Evolutionary conservation across 164 flowering plant species (phyloP).

Genomic region (Nelumbo lutea): DNA sequence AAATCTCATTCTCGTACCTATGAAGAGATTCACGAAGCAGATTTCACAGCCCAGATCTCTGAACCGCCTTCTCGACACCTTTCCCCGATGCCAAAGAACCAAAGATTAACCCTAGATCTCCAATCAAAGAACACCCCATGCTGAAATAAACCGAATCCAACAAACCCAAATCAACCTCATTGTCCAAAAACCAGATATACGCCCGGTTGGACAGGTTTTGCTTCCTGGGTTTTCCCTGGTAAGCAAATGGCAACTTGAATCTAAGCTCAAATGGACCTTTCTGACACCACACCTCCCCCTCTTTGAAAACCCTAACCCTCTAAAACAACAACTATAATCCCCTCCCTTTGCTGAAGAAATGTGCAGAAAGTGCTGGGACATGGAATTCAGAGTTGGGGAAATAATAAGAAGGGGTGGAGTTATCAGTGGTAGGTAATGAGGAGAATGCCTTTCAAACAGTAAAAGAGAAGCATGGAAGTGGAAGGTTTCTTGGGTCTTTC

Average conservation of each 20-base stretch:
- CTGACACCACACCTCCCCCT: conserved; percentile 22
- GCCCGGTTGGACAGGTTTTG: conserved; percentile 10
- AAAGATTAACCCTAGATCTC: conserved; percentile 21
- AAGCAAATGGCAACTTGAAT: conserved; percentile 30
- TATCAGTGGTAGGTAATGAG: conserved; percentile 80
- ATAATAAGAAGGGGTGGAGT: conserved; percentile 48
- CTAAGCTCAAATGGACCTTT: conserved; percentile 33
- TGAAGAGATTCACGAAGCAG: conserved; percentile 4
- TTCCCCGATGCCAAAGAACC: conserved; percentile 5
- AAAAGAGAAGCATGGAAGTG: conserved; percentile 18
- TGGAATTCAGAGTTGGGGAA: conserved; percentile 19
- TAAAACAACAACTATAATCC: conserved; percentile 16
- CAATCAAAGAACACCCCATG: conserved; percentile 15
- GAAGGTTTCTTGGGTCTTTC: conserved; percentile 19
- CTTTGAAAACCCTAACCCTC: conserved; percentile 14
- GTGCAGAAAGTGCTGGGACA: conserved; percentile 20
- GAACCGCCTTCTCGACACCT: conserved; percentile 4
- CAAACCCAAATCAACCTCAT: conserved; percentile 22
- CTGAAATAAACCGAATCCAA: conserved; percentile 12
- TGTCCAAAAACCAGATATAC: conserved; percentile 4
- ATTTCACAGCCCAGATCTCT: conserved; percentile 19
- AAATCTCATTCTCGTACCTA: conserved; percentile 17
- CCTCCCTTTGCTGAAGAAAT: conserved; percentile 7
- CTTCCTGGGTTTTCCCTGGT: conserved; percentile 18
- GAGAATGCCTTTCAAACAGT: conserved; percentile 5